Conservation (phyloP, 345 rosid genomes). For the Bretschneidera sinensis region DNA sequence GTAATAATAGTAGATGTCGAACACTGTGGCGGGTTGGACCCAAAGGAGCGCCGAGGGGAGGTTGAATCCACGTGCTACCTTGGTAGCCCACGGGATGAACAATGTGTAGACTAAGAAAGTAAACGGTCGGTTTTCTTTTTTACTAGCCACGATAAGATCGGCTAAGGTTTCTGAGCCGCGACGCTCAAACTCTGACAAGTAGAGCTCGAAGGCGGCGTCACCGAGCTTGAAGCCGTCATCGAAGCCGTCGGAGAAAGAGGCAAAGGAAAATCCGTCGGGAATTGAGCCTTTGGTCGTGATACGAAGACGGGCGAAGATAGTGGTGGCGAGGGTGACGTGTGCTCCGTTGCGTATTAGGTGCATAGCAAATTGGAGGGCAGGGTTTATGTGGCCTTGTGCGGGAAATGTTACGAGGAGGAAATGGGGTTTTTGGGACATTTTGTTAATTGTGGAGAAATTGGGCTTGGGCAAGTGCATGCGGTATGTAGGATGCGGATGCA, state of each 20-base stretch:
- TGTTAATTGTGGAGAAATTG: too few species aligned
- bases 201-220: conserved; percentile 6
- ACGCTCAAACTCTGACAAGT: conserved; percentile 23
- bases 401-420: conserved; percentile 52
- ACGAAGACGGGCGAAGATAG: conserved; percentile 29
- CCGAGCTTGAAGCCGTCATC: conserved; percentile 39
- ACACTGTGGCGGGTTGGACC: conserved; percentile 65
- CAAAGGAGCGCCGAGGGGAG: conserved; percentile 51
- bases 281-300: conserved; percentile 17
- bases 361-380: conserved; percentile 60
- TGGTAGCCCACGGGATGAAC: conserved; percentile 52
- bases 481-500: too few species aligned
- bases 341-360: conserved; percentile 40
- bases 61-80: conserved; percentile 37
- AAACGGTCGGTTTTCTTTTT: too few species aligned
- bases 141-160: too few species aligned
- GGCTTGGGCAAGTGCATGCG: too few species aligned
- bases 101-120: too few species aligned
- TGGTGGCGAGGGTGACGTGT: conserved; percentile 46
- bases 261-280: conserved; percentile 39
- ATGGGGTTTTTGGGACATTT: conserved; percentile 34
- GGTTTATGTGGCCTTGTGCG: conserved; percentile 68
- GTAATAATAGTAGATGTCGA: conserved; percentile 49
- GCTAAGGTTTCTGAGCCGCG: too few species aligned
- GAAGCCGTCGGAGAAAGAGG: conserved; percentile 58